Base-by-base conservation (phyloP, 306 rosid species). In the Albizia julibrissin region DNA sequence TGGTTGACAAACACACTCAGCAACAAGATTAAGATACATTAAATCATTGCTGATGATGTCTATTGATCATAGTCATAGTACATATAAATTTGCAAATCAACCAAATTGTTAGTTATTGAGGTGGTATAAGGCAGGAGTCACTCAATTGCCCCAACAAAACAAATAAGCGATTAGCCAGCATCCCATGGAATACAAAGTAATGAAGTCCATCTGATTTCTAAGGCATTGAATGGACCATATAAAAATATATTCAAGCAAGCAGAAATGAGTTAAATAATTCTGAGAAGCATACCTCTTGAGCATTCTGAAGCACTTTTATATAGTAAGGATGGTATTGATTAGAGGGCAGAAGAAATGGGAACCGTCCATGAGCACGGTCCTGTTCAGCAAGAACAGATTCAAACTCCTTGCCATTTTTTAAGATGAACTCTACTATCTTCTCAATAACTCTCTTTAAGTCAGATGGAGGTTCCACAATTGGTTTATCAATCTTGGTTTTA, bases 391-490 rank as follows among this genome's bases (percentile, higher is more conserved):
- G 93, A 78, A 92, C 88, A 73, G 86, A 86, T 85, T 92, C 97
- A 85, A 94, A 89, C 78, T 91, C 90, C 84, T 84, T 90, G 44
- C 98, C 98, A 69, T 94, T 94, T 78, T 79, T 94, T 73, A 82
- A 66, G 74, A 94, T 86, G 89, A 94, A 94, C 90, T 94, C 97
- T 68, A 84, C 95, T 61, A 94, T 91, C 93, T 89, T 94, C 76
- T 92, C 98, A 83, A 94, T 85, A 62, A 87, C 89, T 85, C 84
- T 91, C 86, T 85, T 94, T 44, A 92, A 62, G 44, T 92, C 94
- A 58, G 92, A 86, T 15, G 98, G 89, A 80, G 98, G 98, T 81
- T 89, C 97, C 81, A 92, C 65, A 80, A 92, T 80, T 19, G 95
- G 98, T 46, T 78, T 84, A 77, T 89, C 94, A 82, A 85, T 79